Base-by-base conservation (phyloP, 1,284 basidiomycete genomes). In the Ganoderma resinaceum region DNA sequence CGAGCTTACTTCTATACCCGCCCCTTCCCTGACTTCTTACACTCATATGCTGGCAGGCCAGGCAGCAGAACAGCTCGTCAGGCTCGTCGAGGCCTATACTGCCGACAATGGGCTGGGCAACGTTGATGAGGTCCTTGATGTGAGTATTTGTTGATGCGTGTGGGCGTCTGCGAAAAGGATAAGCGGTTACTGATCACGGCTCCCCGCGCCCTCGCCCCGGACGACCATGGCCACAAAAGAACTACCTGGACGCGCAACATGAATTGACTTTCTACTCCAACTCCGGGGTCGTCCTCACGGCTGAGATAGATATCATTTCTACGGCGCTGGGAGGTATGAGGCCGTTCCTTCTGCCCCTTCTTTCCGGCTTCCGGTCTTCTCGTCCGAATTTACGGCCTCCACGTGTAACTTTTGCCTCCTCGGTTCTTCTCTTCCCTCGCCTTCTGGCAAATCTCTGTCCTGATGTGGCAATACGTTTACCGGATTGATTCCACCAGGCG, bases 61-160 rank as follows among this genome's bases (percentile, higher is more conserved):
- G 60, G 93, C 94, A 65, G 80, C 86, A 20, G 83, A 87, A 33
- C 85, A 89, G 64, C 80, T 91, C 33, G 73, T 77, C 14, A 84
- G 82, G 42, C 77, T 90, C 26, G 78, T 91, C 43, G 75, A 81
- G 20, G 82, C 87, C 6, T 91, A 91, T 72, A 79, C 79, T 38
- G 78, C 82, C 40, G 85, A 92, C 76, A 80, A 82, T 55, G 81
- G 82, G 20, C 78, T 91, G 18, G 91, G 91, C 12, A 84, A 86
- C 69, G 82, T 87, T 14, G 90, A 92, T 66, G 89, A 91, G 67
- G 82, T 90, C 5, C 82, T 88, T 65, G 90, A 92, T 76, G 86
- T 80, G 64, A 75, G 74, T 66, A 31, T 42, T 55, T 62, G 60
- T 67, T 63, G 43, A 62, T 53, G 35, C 46, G 18, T 69, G 69